Evolutionary conservation across 2,329 filamentous ascomycete species (phyloP), one percentile per base, ranked within the genome.

Genomic region (Whalleya microplaca): DNA sequence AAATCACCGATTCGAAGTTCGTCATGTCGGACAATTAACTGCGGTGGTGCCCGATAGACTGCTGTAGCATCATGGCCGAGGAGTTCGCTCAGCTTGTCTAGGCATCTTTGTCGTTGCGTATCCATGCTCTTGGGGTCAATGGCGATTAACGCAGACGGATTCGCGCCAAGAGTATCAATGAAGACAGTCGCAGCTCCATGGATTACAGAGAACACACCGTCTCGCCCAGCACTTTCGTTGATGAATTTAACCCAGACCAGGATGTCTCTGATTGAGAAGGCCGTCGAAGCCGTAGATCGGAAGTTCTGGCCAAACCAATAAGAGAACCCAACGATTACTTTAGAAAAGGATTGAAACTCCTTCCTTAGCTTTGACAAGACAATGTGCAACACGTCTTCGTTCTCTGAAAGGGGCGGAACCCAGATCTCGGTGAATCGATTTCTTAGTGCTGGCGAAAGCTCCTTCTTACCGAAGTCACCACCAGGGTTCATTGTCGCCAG

Each of bases 381-480:
- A 63, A 99, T 99, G 43, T 96, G 89, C 19, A 92, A 76, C 32
- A 98, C 88, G 70, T 99, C 96, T 27, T 92, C 87, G 49, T 86
- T 84, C 57, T 94, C 90, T 1, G 92, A 92, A 56, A 98, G 78
- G 1, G 93, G 84, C 1, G 95, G 92, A 0, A 98, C 95, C 95
- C 95, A 99, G 8, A 99, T 97, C 74, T 99, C 95, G 0, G 95
- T 99, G 72, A 99, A 96, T 58, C 95, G 90, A 71, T 99, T 99
- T 45, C 95, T 85, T 57, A 99, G 78, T 14, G 95, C 96, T 2
- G 95, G 95, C 1, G 95, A 99, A 12, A 99, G 82, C 72, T 99
- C 95, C 65, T 94, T 92, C 77, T 99, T 99, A 63, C 95, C 95
- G 72, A 98, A 99, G 70, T 99, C 95, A 45, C 96, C 95, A 48